phyloP scores from a whole-genome alignment of 257 asterid species.

The Primulina huaijiensis region DNA sequence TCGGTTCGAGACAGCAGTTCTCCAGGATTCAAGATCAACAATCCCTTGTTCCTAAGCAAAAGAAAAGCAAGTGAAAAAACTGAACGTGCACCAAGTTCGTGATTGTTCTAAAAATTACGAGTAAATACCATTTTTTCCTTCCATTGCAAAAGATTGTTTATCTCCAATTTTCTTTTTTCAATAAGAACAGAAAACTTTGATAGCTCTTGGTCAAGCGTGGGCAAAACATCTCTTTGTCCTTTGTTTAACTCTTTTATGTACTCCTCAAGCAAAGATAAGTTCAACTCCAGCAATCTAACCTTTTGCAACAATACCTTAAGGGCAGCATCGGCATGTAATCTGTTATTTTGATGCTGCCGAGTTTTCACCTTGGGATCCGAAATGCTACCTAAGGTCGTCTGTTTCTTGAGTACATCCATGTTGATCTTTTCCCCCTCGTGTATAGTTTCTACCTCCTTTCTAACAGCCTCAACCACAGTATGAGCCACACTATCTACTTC shows the following conservation, averaged over 20 bases:
- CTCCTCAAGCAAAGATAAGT: slow-evolving; percentile 79
- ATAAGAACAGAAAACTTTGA: slow-evolving; percentile 48
- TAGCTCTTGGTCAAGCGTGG: slow-evolving; percentile 72
- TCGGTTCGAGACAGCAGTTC: slow-evolving; percentile 40
- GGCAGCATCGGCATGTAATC: slow-evolving; percentile 90
- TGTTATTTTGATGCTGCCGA: slow-evolving; percentile 55
- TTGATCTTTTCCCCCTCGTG: slow-evolving; percentile 40
- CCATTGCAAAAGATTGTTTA: slow-evolving; percentile 74
- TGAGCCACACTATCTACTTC: slow-evolving; percentile 30
- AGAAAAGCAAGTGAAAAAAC: slow-evolving; percentile 20
- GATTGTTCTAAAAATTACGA: neutral
- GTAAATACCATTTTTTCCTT: slow-evolving; percentile 57
- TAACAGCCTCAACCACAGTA: slow-evolving; percentile 31
- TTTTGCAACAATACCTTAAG: slow-evolving; percentile 83
- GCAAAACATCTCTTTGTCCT: slow-evolving; percentile 66
- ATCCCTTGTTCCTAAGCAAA: slow-evolving; percentile 56
- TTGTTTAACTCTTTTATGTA: slow-evolving; percentile 73
- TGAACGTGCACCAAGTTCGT: slow-evolving; percentile 2
- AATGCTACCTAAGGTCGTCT: slow-evolving; percentile 24
- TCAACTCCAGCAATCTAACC: slow-evolving; percentile 81
- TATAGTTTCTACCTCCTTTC: slow-evolving; percentile 35
- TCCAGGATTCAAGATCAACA: slow-evolving; percentile 76
- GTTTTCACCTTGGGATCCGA: slow-evolving; percentile 49
- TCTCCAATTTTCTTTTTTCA: slow-evolving; percentile 70
- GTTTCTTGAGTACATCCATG: slow-evolving; percentile 39